Base-by-base conservation (phyloP, 352 stramenopile species). In the Pelagophyceae sp. region DNA sequence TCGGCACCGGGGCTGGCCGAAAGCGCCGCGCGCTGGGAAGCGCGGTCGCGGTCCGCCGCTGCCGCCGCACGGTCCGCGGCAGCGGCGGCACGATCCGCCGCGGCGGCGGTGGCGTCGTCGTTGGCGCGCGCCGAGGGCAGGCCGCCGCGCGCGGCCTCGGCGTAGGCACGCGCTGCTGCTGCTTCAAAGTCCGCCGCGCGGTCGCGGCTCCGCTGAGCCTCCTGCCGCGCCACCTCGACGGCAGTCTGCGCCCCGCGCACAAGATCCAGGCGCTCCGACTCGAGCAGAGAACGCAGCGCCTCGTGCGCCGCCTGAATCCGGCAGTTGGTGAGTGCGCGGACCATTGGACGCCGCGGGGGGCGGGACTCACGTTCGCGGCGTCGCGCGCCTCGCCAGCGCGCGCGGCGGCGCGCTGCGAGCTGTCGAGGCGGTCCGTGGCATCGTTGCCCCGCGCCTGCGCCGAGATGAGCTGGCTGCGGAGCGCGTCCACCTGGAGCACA, bases 101-200 rank as follows among this genome's bases (percentile, higher is more conserved):
- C 45, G 45, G 45, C 45, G 45, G 23, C 45, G n/a, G n/a, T n/a
- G n/a, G n/a, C n/a, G n/a, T n/a, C n/a, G 45, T 54, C 45, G 11
- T 54, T 23, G 45, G 11, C 11, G 23, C 45, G 11, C 11, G 45
- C 45, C 11, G 45, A 23, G 11, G 23, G 45, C 11, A 54, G 11
- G 45, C 11, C 45, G 45, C 45, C 45, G n/a, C n/a, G n/a, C n/a
- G n/a, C n/a, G n/a, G 40, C 40, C 19, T 71, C 61, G 6, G 61
- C 61, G 61, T 38, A 38, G 3, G 61, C 61, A 27, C 38, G 37
- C 5, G 19, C 17, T 11, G 61, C 61, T 5, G 61, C 61, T 27
- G 61, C 61, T 31, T 71, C 61, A n/a, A 45, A 71, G 61, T 71
- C 61, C 6, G n/a, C 6, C 31, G 61, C 29, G 61, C 61, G 61